These are phyloP conservation scores for Sindora glabra DNA, from an alignment of 306 rosid species.

Conservation along the genomic window DNA sequence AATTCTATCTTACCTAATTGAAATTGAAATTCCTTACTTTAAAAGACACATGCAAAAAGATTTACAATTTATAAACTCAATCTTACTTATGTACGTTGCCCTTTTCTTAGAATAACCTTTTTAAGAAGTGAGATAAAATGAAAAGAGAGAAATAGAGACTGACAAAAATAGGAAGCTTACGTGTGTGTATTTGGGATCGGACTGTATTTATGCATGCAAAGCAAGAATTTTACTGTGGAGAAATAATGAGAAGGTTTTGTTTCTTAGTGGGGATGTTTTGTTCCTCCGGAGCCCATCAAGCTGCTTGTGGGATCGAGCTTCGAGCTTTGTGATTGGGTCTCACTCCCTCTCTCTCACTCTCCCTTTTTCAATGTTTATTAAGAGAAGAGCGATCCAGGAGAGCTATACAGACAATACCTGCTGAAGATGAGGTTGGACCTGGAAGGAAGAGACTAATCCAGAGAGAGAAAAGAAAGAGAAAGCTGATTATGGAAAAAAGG, in stretches of 20 bases:
- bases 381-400: no score
- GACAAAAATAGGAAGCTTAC: conserved; percentile 35
- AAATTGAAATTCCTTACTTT: no score
- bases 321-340: conserved; percentile 64
- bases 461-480: conserved; percentile 36
- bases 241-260: conserved; percentile 57
- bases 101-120: no score
- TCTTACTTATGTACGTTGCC: no score
- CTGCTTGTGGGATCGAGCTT: conserved; percentile 81
- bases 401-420: conserved; percentile 46
- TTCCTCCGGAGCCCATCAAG: conserved; percentile 72
- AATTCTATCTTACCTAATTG: no score
- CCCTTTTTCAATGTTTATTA: conserved; percentile 46
- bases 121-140: no score
- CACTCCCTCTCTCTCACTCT: conserved; percentile 23
- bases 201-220: conserved; percentile 74
- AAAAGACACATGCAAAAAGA: no score
- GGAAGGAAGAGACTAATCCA: conserved; percentile 34
- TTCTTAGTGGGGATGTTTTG: conserved; percentile 71
- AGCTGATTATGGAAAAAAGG: conserved; percentile 38
- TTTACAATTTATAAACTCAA: no score
- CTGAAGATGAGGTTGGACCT: conserved; percentile 54
- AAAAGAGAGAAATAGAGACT: no score
- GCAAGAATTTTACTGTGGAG: conserved; percentile 34
- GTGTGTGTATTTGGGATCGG: conserved; percentile 42